phyloP scores from a whole-genome alignment of 345 rosid species.

The Heritiera fomes region DNA sequence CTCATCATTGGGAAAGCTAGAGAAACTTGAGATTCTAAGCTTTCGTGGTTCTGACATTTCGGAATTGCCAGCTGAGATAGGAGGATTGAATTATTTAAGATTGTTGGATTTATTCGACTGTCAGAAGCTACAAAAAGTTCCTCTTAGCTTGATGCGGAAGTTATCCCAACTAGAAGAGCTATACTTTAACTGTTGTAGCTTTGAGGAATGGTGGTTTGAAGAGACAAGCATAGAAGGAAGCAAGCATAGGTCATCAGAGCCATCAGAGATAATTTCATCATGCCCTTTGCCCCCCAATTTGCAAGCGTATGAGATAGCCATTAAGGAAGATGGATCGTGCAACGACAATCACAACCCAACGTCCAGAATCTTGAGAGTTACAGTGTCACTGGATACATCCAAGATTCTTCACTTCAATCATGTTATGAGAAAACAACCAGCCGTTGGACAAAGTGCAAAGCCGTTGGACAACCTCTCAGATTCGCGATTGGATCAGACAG shows the following conservation, averaged over 20 bases:
- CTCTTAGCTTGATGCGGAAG: not conserved
- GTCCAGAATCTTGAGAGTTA: too few species aligned
- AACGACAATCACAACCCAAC: too few species aligned
- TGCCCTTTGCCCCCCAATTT: too few species aligned
- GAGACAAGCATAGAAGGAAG: not conserved
- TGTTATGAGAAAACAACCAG: too few species aligned
- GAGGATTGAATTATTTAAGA: not conserved
- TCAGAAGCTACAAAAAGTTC: not conserved
- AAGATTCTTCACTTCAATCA: too few species aligned
- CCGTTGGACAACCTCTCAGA: too few species aligned
- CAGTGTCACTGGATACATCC: too few species aligned
- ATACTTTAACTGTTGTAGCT: not conserved
- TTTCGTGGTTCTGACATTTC: not conserved
- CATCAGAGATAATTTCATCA: too few species aligned
- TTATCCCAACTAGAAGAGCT: conserved; percentile 13
- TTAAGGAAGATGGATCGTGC: too few species aligned
- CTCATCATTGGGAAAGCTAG: not conserved
- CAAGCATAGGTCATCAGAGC: not conserved
- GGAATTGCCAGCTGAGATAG: not conserved
- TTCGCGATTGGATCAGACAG: too few species aligned
- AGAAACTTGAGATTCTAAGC: conserved; percentile 15
- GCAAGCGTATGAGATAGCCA: too few species aligned
- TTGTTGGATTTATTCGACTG: conserved; percentile 14
- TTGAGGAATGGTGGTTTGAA: not conserved
- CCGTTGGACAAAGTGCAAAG: too few species aligned